A percentile compares a stretch with the other conserved stretches of the same genome.
phyloP scores from a whole-genome alignment of 164 flowering plant genomes.

The Houttuynia cordata region DNA sequence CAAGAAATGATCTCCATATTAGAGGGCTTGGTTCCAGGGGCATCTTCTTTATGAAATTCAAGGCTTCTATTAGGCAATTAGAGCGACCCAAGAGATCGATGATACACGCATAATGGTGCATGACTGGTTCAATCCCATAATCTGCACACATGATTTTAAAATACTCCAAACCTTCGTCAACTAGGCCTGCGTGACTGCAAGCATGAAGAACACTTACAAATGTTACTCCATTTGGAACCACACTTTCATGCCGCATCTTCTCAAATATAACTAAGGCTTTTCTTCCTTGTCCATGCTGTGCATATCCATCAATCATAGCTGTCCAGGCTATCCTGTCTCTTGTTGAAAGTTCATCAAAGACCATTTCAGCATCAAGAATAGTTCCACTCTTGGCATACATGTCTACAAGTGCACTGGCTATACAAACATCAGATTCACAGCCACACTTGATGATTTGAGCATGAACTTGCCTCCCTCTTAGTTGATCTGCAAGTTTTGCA shows the following conservation, averaged over 20 bases:
- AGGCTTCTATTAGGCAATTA: slow-evolving; percentile 5
- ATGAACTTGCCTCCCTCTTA: slow-evolving; percentile 10
- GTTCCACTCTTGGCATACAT: slow-evolving; percentile 9
- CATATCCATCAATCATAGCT: slow-evolving; percentile 10
- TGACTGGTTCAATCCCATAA: slow-evolving; percentile 5
- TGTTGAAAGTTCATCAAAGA: background rate
- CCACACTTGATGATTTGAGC: slow-evolving; percentile 9
- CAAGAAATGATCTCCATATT: slow-evolving; percentile 11
- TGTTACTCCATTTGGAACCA: slow-evolving; percentile 6
- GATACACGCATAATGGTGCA: slow-evolving; percentile 11
- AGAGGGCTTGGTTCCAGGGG: slow-evolving; percentile 6
- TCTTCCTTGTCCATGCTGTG: slow-evolving; percentile 10
- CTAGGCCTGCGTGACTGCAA: slow-evolving; percentile 10
- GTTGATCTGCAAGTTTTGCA: slow-evolving; percentile 9
- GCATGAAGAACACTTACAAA: slow-evolving; percentile 9
- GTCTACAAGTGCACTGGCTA: slow-evolving; percentile 10
- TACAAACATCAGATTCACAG: slow-evolving; percentile 8
- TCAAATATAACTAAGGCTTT: slow-evolving; percentile 6
- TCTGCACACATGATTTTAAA: slow-evolving; percentile 4
- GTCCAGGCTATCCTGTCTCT: slow-evolving; percentile 11
- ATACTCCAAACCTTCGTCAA: slow-evolving; percentile 6
- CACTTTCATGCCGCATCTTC: slow-evolving; percentile 5
- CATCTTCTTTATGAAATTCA: slow-evolving; percentile 7
- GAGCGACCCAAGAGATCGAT: slow-evolving; percentile 12
- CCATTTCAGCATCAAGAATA: slow-evolving; percentile 2